Evolutionary conservation across 768 basidiomycete species (phyloP).

Genomic region (Fomitopsis serialis): DNA sequence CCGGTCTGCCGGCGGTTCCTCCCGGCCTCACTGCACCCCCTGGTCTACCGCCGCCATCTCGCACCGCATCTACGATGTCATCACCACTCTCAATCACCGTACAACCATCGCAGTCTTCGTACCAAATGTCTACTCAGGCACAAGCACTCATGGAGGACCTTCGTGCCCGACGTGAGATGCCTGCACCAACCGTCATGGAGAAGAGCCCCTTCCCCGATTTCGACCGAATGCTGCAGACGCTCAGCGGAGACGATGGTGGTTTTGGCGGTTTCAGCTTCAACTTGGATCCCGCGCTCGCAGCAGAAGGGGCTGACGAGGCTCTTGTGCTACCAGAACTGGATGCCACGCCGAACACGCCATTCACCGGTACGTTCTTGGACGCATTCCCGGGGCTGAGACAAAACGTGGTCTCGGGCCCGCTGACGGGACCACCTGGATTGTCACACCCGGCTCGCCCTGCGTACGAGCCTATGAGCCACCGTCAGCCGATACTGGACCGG

Average conservation of each 20-base stretch:
- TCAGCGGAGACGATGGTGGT: slow-evolving; percentile 57
- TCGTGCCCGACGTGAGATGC: slow-evolving; percentile 64
- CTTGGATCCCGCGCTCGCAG: slow-evolving; percentile 72
- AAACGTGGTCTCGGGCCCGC: slow-evolving; percentile 26
- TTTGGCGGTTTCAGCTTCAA: slow-evolving; percentile 81
- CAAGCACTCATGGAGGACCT: slow-evolving; percentile 83
- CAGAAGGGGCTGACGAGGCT: slow-evolving; percentile 33
- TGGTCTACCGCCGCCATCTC: slow-evolving; percentile 36
- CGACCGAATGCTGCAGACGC: slow-evolving; percentile 73
- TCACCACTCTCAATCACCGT: slow-evolving; percentile 45
- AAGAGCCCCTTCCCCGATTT: slow-evolving; percentile 82
- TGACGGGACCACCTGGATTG: slow-evolving; percentile 50
- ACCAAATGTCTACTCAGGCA: slow-evolving; percentile 85
- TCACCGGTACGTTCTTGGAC: slow-evolving; percentile 62
- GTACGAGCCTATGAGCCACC: slow-evolving; percentile 46
- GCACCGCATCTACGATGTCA: slow-evolving; percentile 37
- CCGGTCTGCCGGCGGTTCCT: slow-evolving; percentile 47
- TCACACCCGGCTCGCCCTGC: slow-evolving; percentile 47
- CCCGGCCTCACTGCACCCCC: slow-evolving; percentile 58
- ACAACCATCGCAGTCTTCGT: slow-evolving; percentile 52
- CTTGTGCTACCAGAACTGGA: slow-evolving; percentile 41
- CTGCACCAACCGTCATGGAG: slow-evolving; percentile 30
- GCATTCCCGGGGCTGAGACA: slow-evolving; percentile 61
- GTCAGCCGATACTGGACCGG: slow-evolving; percentile 51
- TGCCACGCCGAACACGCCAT: slow-evolving; percentile 46